Evolutionary conservation across 352 stramenopile genomes (phyloP).

Genomic region (Globisporangium polare): DNA sequence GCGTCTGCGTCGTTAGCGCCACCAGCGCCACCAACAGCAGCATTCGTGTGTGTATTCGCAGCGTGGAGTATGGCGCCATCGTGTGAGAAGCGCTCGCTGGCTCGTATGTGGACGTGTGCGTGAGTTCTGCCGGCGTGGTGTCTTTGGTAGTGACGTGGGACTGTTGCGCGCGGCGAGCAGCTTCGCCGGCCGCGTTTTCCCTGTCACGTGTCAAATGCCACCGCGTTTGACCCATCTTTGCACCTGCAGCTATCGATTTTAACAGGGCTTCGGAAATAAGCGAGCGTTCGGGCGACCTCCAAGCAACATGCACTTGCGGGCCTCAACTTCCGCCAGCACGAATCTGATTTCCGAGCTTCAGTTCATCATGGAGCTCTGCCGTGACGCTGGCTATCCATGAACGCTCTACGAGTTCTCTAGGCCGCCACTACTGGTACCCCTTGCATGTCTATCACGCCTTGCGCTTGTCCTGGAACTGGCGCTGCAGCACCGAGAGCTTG

Average conservation of each 20-base stretch:
- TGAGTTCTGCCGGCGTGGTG: background rate
- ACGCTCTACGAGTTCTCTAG: background rate
- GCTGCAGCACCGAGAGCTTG: conserved; percentile 51
- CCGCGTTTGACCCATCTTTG: background rate
- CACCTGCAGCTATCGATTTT: background rate
- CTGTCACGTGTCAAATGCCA: background rate
- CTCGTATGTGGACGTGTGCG: background rate
- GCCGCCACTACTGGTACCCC: background rate
- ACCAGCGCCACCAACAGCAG: conserved; percentile 2
- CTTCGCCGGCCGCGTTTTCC: background rate
- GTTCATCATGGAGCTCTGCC: too few species aligned
- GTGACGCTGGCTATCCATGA: background rate
- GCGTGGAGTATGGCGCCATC: background rate
- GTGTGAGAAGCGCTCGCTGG: background rate
- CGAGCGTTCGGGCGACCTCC: background rate
- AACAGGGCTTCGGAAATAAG: conserved; percentile 2
- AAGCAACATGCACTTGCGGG: background rate
- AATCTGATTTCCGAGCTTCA: too few species aligned
- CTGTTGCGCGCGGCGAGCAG: background rate
- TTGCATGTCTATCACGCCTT: conserved; percentile 5
- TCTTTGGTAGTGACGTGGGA: background rate
- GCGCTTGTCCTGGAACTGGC: conserved; percentile 38
- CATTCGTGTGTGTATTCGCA: background rate
- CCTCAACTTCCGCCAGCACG: background rate
- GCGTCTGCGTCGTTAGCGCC: background rate